phyloP scores from a whole-genome alignment of 148 eudicot species.

The Polygonum maritimum region DNA sequence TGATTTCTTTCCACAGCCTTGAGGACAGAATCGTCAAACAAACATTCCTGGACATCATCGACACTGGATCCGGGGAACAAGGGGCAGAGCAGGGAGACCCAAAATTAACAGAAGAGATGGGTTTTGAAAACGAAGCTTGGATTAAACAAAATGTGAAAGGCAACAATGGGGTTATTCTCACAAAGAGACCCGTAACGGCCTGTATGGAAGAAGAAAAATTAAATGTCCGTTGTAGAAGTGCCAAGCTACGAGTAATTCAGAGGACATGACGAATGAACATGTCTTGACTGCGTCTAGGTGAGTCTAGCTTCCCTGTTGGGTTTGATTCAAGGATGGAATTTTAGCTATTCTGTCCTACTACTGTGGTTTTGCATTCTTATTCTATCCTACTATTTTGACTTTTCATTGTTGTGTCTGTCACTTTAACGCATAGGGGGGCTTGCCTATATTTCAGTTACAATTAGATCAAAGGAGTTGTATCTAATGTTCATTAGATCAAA shows the following conservation, averaged over 20 bases:
- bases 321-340: neutral
- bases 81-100: slow-evolving; percentile 10
- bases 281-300: neutral
- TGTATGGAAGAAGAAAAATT: slow-evolving; percentile 64
- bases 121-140: slow-evolving; percentile 51
- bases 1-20: slow-evolving; percentile 90
- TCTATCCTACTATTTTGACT: too few relatives aligned
- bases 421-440: neutral
- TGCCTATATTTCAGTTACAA: neutral
- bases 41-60: slow-evolving; percentile 65
- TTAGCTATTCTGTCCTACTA: neutral
- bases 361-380: neutral
- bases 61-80: slow-evolving; percentile 14
- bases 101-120: slow-evolving; percentile 1
- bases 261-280: slow-evolving; percentile 21
- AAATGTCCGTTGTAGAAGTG: slow-evolving; percentile 79
- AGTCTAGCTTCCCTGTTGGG: neutral
- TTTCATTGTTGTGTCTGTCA: too few relatives aligned
- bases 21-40: slow-evolving; percentile 97
- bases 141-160: slow-evolving; percentile 58
- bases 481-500: too few relatives aligned
- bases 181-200: slow-evolving; percentile 88
- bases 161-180: slow-evolving; percentile 46
- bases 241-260: slow-evolving; percentile 89
- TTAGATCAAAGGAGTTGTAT: too few relatives aligned